Percentiles rank a stretch among this genome's conserved stretches.
Evolutionary conservation across 2,329 filamentous ascomycete genomes (phyloP).

Genomic region (Penicillium expansum): DNA sequence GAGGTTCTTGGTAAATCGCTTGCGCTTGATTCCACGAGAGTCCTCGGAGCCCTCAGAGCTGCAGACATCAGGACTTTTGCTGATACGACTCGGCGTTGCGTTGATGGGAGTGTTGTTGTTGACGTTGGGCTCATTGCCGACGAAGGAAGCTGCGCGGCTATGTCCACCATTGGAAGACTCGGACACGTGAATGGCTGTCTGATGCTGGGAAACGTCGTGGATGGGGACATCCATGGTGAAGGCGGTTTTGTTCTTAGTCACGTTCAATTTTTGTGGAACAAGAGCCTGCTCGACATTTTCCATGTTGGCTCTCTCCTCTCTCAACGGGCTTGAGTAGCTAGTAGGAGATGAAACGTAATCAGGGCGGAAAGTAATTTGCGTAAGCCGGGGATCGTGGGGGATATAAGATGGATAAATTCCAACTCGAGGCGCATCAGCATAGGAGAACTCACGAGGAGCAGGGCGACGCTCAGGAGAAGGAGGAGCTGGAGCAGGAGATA

Average conservation of each 20-base stretch:
- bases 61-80: neutral
- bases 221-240: neutral
- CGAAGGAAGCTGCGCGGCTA: neutral
- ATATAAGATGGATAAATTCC: neutral
- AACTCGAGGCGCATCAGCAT: neutral
- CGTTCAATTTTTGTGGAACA: neutral
- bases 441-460: too few species aligned
- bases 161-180: neutral
- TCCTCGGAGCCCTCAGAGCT: neutral
- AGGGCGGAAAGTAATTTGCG: neutral
- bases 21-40: neutral
- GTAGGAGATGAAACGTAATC: neutral
- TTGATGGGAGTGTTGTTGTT: too few species aligned
- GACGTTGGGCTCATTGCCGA: neutral
- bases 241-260: neutral
- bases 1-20: conserved; percentile 37
- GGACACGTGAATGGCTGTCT: neutral
- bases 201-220: neutral
- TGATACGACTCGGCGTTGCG: neutral
- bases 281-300: neutral
- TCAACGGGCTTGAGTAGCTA: neutral
- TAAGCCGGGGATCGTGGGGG: neutral
- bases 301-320: neutral
- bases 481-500: neutral
- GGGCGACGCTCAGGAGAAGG: neutral